Conservation (phyloP, 345 rosid species). For the Moricandia arvensis region DNA sequence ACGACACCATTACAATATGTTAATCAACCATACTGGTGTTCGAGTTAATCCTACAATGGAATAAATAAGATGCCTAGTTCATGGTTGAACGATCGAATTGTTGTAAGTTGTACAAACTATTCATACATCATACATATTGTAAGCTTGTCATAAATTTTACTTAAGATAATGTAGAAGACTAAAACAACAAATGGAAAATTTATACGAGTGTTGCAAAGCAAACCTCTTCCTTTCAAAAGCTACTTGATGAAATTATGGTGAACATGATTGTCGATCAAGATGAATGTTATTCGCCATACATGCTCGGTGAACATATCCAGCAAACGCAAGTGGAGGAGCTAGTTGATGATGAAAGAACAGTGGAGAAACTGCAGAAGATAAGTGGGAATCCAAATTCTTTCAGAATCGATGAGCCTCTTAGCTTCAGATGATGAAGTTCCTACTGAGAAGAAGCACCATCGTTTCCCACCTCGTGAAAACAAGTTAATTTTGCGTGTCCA, state of each 20-base stretch:
- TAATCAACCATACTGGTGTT: not conserved
- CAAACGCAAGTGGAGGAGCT: not conserved
- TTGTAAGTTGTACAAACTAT: not conserved
- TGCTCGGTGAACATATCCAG: not conserved
- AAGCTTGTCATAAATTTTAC: not conserved
- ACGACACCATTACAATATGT: not conserved
- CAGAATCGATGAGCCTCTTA: too few species aligned
- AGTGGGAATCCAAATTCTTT: not conserved
- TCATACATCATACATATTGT: not conserved
- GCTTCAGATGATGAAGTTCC: too few species aligned
- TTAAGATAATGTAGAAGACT: not conserved
- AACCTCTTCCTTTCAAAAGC: not conserved
- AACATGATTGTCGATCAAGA: conserved; percentile 5
- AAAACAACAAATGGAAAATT: not conserved
- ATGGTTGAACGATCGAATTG: not conserved
- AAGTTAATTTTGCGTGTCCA: not conserved
- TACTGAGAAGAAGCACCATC: too few species aligned
- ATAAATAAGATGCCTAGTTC: not conserved
- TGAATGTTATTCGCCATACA: not conserved
- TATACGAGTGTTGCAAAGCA: not conserved
- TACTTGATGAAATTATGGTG: not conserved
- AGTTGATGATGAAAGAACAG: not conserved
- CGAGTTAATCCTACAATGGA: not conserved
- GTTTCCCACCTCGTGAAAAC: too few species aligned
- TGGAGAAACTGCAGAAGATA: not conserved